Evolutionary conservation across 768 basidiomycete genomes (phyloP).

Genomic region (Hypholoma fasciculare): DNA sequence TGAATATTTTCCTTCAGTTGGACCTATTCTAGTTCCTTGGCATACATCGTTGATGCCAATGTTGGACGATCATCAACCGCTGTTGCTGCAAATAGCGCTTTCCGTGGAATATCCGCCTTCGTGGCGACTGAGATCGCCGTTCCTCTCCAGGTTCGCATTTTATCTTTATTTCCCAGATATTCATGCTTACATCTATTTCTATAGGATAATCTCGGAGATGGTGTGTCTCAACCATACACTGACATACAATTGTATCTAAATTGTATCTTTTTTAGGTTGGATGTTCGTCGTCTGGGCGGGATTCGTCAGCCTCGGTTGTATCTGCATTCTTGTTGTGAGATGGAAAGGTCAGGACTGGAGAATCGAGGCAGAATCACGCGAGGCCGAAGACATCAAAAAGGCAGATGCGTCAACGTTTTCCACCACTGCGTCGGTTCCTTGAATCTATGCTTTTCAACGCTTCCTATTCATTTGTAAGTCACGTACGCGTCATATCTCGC

Average conservation of each 20-base stretch:
- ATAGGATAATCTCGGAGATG: slow-evolving; percentile 73
- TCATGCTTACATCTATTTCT: background rate
- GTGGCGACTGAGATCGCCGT: slow-evolving; percentile 73
- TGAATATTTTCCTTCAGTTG: slow-evolving; percentile 24
- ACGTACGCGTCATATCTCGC: no score
- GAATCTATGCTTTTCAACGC: no score
- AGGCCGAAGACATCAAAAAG: slow-evolving; percentile 19
- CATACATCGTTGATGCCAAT: slow-evolving; percentile 89
- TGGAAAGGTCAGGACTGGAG: slow-evolving; percentile 65
- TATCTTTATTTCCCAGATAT: background rate
- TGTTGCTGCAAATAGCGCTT: slow-evolving; percentile 74
- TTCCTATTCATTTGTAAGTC: no score
- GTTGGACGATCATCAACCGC: slow-evolving; percentile 76
- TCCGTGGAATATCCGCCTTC: slow-evolving; percentile 71
- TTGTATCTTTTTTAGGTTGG: slow-evolving; percentile 38
- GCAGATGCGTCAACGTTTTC: background rate
- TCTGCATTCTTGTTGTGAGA: slow-evolving; percentile 58
- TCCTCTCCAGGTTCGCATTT: slow-evolving; percentile 58
- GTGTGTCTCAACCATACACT: slow-evolving; percentile 28
- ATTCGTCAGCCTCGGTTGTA: slow-evolving; percentile 51
- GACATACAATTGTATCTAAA: background rate
- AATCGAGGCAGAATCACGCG: slow-evolving; percentile 43
- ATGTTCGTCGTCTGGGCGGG: slow-evolving; percentile 66
- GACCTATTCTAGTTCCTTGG: slow-evolving; percentile 49
- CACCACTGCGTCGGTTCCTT: background rate